A percentile compares a stretch with the other conserved stretches of the same genome.
Evolutionary conservation across 495 filamentous ascomycete genomes (phyloP).

Genomic region (Penicillium steckii): DNA sequence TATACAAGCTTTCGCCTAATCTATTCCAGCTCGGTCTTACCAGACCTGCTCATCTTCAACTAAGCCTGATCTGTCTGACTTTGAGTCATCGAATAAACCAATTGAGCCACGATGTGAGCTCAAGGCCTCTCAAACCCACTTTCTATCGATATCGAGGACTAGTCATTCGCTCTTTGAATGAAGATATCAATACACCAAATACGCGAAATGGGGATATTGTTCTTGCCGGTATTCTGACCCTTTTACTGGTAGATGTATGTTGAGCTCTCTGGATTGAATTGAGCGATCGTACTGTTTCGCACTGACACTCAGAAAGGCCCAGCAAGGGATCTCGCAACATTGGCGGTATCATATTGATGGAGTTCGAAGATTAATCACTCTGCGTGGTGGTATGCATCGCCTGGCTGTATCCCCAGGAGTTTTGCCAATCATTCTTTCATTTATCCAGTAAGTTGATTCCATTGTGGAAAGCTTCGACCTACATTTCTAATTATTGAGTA

Average conservation of each 20-base stretch:
- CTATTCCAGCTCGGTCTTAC: conserved; percentile 11
- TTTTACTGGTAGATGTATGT: conserved; percentile 10
- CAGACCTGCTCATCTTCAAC: conserved; percentile 23
- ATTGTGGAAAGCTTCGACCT: background rate
- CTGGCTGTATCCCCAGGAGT: background rate
- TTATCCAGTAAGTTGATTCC: background rate
- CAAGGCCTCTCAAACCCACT: conserved; percentile 12
- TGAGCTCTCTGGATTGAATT: background rate
- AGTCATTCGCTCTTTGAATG: conserved; percentile 30
- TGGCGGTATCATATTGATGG: conserved; percentile 34
- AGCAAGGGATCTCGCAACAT: conserved; percentile 24
- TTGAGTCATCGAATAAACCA: conserved; percentile 34
- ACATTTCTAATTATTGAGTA: conserved; percentile 5
- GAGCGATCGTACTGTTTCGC: background rate
- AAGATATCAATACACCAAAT: conserved; percentile 19
- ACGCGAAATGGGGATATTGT: conserved; percentile 18
- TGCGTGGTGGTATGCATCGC: conserved; percentile 25
- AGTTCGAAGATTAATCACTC: conserved; percentile 20
- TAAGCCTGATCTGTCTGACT: conserved; percentile 30
- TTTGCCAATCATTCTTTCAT: background rate
- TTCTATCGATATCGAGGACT: conserved; percentile 33
- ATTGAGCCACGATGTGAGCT: conserved; percentile 7
- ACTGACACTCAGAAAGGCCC: conserved; percentile 16
- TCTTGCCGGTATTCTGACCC: conserved; percentile 16
- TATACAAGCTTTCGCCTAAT: conserved; percentile 25